Evolutionary conservation across 129 eudicot genomes (phyloP).

Genomic region (Dittrichia graveolens): DNA sequence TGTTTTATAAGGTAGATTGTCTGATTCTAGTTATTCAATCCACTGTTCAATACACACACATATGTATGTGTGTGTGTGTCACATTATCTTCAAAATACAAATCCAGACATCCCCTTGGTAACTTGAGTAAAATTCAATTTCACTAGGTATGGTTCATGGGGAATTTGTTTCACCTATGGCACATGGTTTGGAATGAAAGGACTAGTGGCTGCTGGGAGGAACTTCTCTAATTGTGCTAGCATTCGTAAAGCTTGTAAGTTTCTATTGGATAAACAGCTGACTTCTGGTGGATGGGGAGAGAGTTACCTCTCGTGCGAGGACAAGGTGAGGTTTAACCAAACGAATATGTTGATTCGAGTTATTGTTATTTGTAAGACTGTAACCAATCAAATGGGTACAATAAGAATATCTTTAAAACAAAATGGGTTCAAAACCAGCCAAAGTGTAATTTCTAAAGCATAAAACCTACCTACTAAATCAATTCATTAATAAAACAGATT

Average conservation of each 20-base stretch:
- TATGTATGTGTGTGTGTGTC: background rate
- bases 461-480: no score
- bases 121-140: background rate
- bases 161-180: slow-evolving; percentile 78
- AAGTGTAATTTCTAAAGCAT: no score
- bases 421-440: no score
- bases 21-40: background rate
- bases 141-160: slow-evolving; percentile 87
- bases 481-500: no score
- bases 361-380: no score
- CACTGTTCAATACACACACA: background rate
- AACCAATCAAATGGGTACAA: no score
- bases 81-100: background rate
- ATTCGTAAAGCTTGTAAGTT: slow-evolving; percentile 72
- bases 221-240: slow-evolving; percentile 42
- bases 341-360: no score
- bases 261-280: slow-evolving; percentile 65
- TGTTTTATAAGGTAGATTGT: background rate
- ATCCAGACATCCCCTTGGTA: background rate
- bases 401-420: no score
- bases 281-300: slow-evolving; percentile 92
- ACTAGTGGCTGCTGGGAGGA: slow-evolving; percentile 63
- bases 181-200: slow-evolving; percentile 79
- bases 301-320: slow-evolving; percentile 77
- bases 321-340: slow-evolving; percentile 47